Base-by-base conservation (phyloP, 345 rosid species). In the Anacardium occidentale region DNA sequence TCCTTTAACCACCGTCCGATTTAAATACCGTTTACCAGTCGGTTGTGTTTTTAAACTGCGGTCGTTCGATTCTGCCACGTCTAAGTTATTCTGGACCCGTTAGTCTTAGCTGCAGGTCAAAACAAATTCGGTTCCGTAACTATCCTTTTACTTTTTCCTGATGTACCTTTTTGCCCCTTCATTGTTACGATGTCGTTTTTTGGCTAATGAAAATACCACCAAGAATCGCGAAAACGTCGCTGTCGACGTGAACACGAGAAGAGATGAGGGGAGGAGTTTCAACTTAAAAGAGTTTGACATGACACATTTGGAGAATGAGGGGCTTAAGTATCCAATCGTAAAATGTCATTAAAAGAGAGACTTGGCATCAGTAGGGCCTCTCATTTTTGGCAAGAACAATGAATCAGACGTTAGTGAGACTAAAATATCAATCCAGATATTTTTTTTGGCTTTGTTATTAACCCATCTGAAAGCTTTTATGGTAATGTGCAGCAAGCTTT, bases 171-270 rank as follows among this genome's bases (percentile, higher is more conserved):
- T 68, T 79, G 69, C 66, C 78, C 79, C 8, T 10, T 2, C 1
- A 0, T 1, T 1, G 24, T 15, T 10, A 11, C 22, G 45, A 1
- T 64, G 18, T 64, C 18, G 53, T 50, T 15, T 20, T 64, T 64
- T 24, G 68, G 34, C 5, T 13, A 2, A 0, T 15, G 10, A 47
- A 64, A 64, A 64, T 64, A 64, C 15, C 37, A 64, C 15, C 37
- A 8, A 3, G 37, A 37, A 0, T 37, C 3, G 25, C 17, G 63
- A 2, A 67, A 32, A 18, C n/a, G 76, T 78, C 78, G 60, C 76
- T 73, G 78, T 73, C 73, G 79, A 7, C 85, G 80, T 76, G 32
- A 1, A 63, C n/a, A 76, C 80, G 74, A 61, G 67, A 65, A 44
- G 15, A 6, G 29, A 17, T 29, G 5, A 0, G 63, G 2, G 57